phyloP scores from a whole-genome alignment of 179 eudicot genomes.

The Spinacia oleracea region DNA sequence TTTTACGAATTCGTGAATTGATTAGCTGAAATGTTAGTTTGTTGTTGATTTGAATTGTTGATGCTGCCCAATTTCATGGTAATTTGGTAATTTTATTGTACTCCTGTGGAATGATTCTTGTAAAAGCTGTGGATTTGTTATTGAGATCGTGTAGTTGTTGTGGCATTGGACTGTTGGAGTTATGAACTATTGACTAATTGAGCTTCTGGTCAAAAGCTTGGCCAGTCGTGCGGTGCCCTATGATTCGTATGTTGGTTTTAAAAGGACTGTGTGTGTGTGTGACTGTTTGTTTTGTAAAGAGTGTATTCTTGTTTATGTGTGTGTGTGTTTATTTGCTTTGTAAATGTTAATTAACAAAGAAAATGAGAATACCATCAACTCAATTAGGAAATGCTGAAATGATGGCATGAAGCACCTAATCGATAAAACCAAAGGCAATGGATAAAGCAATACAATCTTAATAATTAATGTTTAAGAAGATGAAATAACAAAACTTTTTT shows the following conservation, averaged over 20 bases:
- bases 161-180: not conserved
- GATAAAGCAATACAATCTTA: not conserved
- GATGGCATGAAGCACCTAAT: not conserved
- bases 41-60: not conserved
- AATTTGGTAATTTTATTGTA: not conserved
- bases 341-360: not conserved
- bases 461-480: not conserved
- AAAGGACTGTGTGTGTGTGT: not conserved
- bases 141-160: not conserved
- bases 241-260: not conserved
- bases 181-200: no score
- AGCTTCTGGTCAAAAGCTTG: no score
- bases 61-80: not conserved
- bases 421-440: not conserved
- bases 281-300: not conserved
- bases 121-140: not conserved
- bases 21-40: not conserved
- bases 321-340: no score
- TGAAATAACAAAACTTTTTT: not conserved
- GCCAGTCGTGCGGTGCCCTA: not conserved
- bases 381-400: not conserved
- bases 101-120: not conserved
- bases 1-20: not conserved
- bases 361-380: not conserved
- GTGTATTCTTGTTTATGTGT: not conserved